Evolutionary conservation across 1,284 basidiomycete species (phyloP).

Genomic region (Prillingera fragicola): DNA sequence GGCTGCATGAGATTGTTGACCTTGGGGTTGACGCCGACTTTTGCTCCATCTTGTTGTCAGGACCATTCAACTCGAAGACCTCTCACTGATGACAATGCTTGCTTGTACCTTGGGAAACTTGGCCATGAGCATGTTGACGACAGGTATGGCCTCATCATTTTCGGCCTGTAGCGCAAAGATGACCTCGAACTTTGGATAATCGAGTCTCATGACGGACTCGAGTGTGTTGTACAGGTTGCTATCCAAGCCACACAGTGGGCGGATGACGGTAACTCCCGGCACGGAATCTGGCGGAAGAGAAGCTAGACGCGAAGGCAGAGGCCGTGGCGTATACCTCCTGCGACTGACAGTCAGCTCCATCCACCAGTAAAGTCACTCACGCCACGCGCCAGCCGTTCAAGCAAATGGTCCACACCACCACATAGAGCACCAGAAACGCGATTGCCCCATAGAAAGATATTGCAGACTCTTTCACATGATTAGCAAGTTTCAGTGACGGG

Average conservation of each 20-base stretch:
- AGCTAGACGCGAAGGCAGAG: constrained; percentile 58
- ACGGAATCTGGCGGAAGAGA: constrained; percentile 54
- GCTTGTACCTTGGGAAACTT: constrained; percentile 67
- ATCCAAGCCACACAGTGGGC: constrained; percentile 87
- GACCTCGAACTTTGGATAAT: constrained; percentile 83
- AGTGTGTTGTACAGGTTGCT: constrained; percentile 88
- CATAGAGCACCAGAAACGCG: constrained; percentile 64
- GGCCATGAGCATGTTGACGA: constrained; percentile 67
- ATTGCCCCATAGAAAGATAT: constrained; percentile 10
- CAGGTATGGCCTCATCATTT: constrained; percentile 70
- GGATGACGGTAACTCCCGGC: constrained; percentile 83
- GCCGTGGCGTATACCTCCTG: constrained; percentile 62
- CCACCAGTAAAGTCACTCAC: constrained; percentile 53
- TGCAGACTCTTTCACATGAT: neutral
- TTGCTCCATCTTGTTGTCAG: constrained; percentile 39
- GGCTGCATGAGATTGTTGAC: constrained; percentile 90
- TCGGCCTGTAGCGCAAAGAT: constrained; percentile 78
- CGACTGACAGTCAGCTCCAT: constrained; percentile 54
- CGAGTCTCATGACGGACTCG: constrained; percentile 80
- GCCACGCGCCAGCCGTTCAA: constrained; percentile 70
- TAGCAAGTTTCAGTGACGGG: neutral
- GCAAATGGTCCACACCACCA: constrained; percentile 65
- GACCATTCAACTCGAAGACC: neutral
- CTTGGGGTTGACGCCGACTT: constrained; percentile 89
- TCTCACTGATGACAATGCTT: constrained; percentile 67